Evolutionary conservation across 2,329 filamentous ascomycete species (phyloP).

Genomic region (Pseudogymnoascus sp.): DNA sequence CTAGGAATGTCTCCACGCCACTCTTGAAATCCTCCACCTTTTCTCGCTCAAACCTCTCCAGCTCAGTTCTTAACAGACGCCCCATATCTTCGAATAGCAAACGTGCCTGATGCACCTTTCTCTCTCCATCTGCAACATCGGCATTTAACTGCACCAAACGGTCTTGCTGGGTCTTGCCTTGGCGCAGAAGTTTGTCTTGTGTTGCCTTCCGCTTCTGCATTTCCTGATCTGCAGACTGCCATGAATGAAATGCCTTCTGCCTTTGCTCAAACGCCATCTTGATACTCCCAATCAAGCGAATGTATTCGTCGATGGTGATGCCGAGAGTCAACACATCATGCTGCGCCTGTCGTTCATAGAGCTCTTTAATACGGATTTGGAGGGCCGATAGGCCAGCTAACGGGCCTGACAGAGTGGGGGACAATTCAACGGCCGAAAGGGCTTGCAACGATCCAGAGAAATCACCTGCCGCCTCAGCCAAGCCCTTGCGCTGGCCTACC

Average conservation of each 20-base stretch:
- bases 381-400: constrained; percentile 87
- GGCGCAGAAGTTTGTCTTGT: constrained; percentile 90
- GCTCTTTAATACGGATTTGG: constrained; percentile 85
- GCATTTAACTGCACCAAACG: constrained; percentile 84
- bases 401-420: constrained; percentile 76
- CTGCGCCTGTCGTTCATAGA: constrained; percentile 94
- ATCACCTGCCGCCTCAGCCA: constrained; percentile 87
- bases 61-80: constrained; percentile 76
- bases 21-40: constrained; percentile 99
- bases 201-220: constrained; percentile 79
- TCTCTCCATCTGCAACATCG: constrained; percentile 90
- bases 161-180: constrained; percentile 94
- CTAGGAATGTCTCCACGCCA: constrained; percentile 92
- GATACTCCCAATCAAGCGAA: constrained; percentile 87
- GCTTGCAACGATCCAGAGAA: constrained; percentile 91
- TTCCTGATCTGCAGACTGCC: constrained; percentile 86
- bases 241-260: constrained; percentile 91
- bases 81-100: constrained; percentile 97
- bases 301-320: constrained; percentile 97
- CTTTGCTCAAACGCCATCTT: constrained; percentile 89
- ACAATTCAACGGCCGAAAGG: constrained; percentile 85
- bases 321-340: constrained; percentile 94
- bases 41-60: constrained; percentile 90
- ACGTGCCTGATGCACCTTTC: constrained; percentile 82
- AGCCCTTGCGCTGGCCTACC: constrained; percentile 81